Conservation (phyloP, 2,329 filamentous ascomycete species). For the Diplodia sapinea region DNA sequence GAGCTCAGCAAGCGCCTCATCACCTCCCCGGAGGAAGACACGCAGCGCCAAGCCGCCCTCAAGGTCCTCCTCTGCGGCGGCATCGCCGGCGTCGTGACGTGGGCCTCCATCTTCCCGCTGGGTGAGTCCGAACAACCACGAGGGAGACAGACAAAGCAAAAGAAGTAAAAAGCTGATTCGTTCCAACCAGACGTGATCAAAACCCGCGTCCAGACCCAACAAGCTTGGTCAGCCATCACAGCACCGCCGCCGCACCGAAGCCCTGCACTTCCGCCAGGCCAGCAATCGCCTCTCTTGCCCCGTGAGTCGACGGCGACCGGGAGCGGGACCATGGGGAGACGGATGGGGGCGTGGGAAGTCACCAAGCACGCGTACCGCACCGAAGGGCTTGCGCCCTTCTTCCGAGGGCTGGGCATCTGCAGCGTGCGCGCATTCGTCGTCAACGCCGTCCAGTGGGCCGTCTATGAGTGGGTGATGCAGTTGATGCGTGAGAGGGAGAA, state of each 20-base stretch:
- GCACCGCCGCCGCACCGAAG: not conserved
- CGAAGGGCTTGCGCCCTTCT: conserved; percentile 78
- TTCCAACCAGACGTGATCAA: conserved; percentile 76
- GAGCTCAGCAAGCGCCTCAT: conserved; percentile 68
- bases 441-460: conserved; percentile 90
- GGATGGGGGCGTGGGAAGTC: conserved; percentile 65
- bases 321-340: conserved; percentile 30
- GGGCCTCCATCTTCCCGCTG: conserved; percentile 87
- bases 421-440: conserved; percentile 87
- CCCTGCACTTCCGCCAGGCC: too few relatives aligned
- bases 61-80: conserved; percentile 83
- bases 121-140: conserved; percentile 36
- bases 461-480: conserved; percentile 87
- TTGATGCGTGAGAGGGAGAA: conserved; percentile 7
- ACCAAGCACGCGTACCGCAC: conserved; percentile 70
- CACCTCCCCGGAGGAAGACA: conserved; percentile 51
- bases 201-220: conserved; percentile 83
- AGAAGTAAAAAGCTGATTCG: not conserved
- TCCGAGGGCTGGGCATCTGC: conserved; percentile 80
- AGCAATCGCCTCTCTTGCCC: not conserved
- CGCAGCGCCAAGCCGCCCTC: conserved; percentile 58
- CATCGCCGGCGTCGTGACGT: conserved; percentile 83
- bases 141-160: not conserved
- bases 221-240: not conserved
- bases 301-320: not conserved